Percentiles rank a stretch among this genome's conserved stretches.
Conservation (phyloP, 2,329 filamentous ascomycete genomes). For the Bipolaris gigantea region DNA sequence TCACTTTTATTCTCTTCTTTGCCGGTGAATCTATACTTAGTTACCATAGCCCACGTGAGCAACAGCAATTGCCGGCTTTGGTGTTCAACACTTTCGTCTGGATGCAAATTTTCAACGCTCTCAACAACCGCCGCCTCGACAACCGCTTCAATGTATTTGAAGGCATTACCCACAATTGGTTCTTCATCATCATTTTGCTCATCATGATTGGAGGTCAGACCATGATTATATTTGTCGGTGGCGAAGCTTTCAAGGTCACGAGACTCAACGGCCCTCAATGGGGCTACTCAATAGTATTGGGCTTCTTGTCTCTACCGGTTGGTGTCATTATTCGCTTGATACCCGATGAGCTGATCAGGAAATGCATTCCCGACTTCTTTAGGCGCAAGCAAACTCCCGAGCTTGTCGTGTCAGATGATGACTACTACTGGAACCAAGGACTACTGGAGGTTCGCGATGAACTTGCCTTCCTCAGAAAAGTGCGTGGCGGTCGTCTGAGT, state of each 20-base stretch:
- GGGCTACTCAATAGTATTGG: slow-evolving; percentile 83
- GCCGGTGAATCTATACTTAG: slow-evolving; percentile 64
- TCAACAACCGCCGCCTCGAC: slow-evolving; percentile 94
- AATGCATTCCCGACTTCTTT: slow-evolving; percentile 48
- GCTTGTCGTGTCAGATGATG: slow-evolving; percentile 50
- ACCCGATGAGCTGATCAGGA: slow-evolving; percentile 67
- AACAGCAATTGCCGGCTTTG: slow-evolving; percentile 67
- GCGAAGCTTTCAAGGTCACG: slow-evolving; percentile 75
- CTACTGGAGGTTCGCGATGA: slow-evolving; percentile 77
- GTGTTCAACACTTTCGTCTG: slow-evolving; percentile 99
- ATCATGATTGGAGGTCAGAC: slow-evolving; percentile 89
- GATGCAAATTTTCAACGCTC: slow-evolving; percentile 99
- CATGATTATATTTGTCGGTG: slow-evolving; percentile 86
- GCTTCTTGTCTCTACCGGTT: slow-evolving; percentile 80
- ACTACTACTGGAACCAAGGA: slow-evolving; percentile 67
- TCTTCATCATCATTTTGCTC: slow-evolving; percentile 82
- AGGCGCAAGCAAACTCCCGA: slow-evolving; percentile 48
- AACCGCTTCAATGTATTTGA: slow-evolving; percentile 97
- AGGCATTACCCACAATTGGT: slow-evolving; percentile 79
- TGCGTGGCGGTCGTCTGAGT: slow-evolving; percentile 81
- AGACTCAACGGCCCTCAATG: slow-evolving; percentile 74
- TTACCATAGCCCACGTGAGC: slow-evolving; percentile 53
- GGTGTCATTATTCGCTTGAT: slow-evolving; percentile 80
- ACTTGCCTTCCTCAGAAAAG: slow-evolving; percentile 75
- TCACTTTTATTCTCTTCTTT: slow-evolving; percentile 82